Conservation (phyloP, 345 rosid species). For the Dovyalis caffra region DNA sequence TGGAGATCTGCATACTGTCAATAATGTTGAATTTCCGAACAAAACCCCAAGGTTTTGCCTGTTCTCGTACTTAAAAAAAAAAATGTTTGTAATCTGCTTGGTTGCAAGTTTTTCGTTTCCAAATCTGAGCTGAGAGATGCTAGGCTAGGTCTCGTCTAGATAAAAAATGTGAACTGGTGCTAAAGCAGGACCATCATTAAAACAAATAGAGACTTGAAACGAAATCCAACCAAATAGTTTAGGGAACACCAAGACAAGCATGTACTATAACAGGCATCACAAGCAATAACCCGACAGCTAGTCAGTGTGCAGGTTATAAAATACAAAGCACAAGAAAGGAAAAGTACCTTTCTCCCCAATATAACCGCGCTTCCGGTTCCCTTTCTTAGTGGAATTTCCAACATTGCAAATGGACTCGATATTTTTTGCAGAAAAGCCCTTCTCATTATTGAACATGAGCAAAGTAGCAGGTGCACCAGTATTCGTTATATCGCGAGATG, state of each 20-base stretch:
- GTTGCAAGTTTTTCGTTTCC: background rate
- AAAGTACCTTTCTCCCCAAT: constrained; percentile 76
- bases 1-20: no score
- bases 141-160: no score
- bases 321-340: background rate
- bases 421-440: constrained; percentile 54
- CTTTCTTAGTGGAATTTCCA: constrained; percentile 72
- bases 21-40: background rate
- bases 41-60: background rate
- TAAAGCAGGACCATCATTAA: no score
- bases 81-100: background rate
- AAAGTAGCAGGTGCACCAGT: constrained; percentile 68
- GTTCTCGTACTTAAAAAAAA: background rate
- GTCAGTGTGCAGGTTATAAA: background rate
- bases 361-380: constrained; percentile 54
- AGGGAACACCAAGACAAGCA: no score
- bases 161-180: no score
- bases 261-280: background rate
- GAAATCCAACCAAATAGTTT: no score
- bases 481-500: constrained; percentile 63
- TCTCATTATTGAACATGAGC: constrained; percentile 67
- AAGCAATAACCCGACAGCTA: background rate
- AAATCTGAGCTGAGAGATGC: no score
- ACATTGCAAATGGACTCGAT: constrained; percentile 67
- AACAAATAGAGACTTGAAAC: no score